These are phyloP conservation scores for Erysimum pusillum DNA, from an alignment of 441 rosid genomes.

Conservation along the genomic window DNA sequence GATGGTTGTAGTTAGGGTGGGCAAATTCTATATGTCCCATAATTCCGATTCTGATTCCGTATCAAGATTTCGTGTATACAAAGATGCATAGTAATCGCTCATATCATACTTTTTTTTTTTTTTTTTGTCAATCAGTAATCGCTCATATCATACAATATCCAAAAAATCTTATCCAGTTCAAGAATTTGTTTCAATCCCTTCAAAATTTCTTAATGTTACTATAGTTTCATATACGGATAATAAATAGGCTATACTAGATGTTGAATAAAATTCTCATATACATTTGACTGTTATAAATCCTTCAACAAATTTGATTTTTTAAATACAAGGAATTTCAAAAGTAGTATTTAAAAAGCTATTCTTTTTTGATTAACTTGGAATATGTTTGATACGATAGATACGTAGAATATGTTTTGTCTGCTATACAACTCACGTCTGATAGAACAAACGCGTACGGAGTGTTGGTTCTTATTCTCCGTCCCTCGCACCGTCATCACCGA, in stretches of 20 bases:
- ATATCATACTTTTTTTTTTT: too few relatives aligned
- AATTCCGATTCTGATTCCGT: not conserved
- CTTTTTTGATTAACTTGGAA: not conserved
- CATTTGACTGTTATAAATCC: not conserved
- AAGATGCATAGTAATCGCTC: not conserved
- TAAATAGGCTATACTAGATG: not conserved
- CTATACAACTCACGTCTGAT: constrained; percentile 32
- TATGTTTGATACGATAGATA: not conserved
- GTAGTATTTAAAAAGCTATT: not conserved
- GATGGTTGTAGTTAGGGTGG: constrained; percentile 34
- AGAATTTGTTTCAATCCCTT: not conserved
- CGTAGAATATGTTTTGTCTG: constrained; percentile 26
- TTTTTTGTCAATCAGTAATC: too few relatives aligned
- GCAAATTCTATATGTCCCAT: not conserved
- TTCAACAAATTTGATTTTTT: not conserved
- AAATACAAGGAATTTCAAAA: not conserved
- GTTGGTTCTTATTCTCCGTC: constrained; percentile 13
- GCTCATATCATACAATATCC: not conserved
- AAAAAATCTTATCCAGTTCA: not conserved
- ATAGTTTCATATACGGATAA: not conserved
- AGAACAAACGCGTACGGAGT: constrained; percentile 42
- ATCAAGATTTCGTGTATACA: not conserved
- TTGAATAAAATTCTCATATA: not conserved
- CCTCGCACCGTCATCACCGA: constrained; percentile 37
- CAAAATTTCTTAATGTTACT: not conserved